Base-by-base conservation (phyloP, 164 flowering plant genomes). In the Pachysandra terminalis region DNA sequence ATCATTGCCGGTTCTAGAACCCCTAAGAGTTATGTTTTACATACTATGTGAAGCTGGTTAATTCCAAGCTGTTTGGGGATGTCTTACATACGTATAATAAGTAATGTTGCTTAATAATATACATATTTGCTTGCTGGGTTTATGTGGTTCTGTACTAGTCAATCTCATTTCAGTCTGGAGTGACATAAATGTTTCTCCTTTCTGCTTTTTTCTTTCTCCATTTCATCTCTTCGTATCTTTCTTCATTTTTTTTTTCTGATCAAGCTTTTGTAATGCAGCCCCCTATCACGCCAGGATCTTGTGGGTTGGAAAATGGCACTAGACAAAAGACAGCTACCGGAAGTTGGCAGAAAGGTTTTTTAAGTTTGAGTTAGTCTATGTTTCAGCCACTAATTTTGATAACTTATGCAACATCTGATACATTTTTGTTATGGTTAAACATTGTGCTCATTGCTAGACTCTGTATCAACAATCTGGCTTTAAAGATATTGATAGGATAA, bases 261-360 rank as follows among this genome's bases (percentile, higher is more conserved):
- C 61, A 57, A 61, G 54, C 63, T 71, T 69, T 74, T 66, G 37
- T 70, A 0, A 70, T 86, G 71, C 91, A 95, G 99, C 76, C 87
- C 91, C 55, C 75, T 96, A 56, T 96, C 97, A 63, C 99, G 98
- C 41, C 98, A 96, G 79, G 97, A 93, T 83, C 98, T 96, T 78
- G 88, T 96, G 40, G 86, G 95, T 73, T 96, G 98, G 99, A 96
- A 93, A 79, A 89, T 93, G 88, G 94, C 97, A 63, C 73, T 89
- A 15, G 96, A 90, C 66, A 90, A 83, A 77, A 83, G 81, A 63
- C 86, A 85, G 73, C 87, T 96, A 27, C 99, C 98, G 55, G 87
- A 82, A 69, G 93, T 86, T 67, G 88, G 93, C 79, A 80, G 75
- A 82, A 77, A 90, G 99, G 99, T 95, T 59, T 0, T 37, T 65